These are phyloP conservation scores for Rhodotorula sp. DNA, from an alignment of 1,284 basidiomycete genomes.

Conservation along the genomic window DNA sequence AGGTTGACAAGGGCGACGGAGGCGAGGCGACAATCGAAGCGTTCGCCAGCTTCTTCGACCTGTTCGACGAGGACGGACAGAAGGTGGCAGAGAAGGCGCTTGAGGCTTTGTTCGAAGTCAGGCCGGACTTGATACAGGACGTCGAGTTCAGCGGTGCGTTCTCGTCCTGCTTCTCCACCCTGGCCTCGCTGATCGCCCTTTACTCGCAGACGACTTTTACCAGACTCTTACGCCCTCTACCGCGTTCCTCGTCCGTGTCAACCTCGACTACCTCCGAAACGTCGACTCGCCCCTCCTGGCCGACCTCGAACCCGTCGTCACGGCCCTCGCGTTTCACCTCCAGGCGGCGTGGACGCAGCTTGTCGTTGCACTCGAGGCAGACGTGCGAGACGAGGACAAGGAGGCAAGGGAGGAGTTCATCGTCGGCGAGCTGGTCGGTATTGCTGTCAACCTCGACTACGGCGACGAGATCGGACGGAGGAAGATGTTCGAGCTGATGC, in stretches of 20 bases:
- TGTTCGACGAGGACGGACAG: slow-evolving; percentile 54
- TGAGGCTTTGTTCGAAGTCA: slow-evolving; percentile 62
- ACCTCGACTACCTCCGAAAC: slow-evolving; percentile 68
- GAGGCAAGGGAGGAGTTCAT: slow-evolving; percentile 69
- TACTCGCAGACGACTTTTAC: slow-evolving; percentile 69
- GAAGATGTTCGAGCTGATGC: slow-evolving; percentile 84
- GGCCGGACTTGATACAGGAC: slow-evolving; percentile 62
- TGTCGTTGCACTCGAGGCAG: slow-evolving; percentile 49
- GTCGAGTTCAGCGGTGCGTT: slow-evolving; percentile 70
- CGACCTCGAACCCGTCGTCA: slow-evolving; percentile 78
- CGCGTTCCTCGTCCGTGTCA: slow-evolving; percentile 78
- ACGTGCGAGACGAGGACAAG: slow-evolving; percentile 57
- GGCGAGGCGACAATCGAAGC: slow-evolving; percentile 44
- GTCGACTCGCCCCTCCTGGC: slow-evolving; percentile 69
- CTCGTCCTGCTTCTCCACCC: not conserved
- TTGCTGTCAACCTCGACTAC: slow-evolving; percentile 84
- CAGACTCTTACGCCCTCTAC: slow-evolving; percentile 71
- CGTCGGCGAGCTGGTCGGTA: slow-evolving; percentile 74
- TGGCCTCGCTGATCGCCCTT: not conserved
- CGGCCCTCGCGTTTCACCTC: slow-evolving; percentile 79
- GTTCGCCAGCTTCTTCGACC: slow-evolving; percentile 66
- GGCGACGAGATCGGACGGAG: slow-evolving; percentile 90
- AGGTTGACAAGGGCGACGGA: slow-evolving; percentile 3
- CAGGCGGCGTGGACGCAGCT: slow-evolving; percentile 55
- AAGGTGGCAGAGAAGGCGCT: slow-evolving; percentile 67